phyloP scores from a whole-genome alignment of 2,329 filamentous ascomycete species.

The Aspergillus puulaauensis region DNA sequence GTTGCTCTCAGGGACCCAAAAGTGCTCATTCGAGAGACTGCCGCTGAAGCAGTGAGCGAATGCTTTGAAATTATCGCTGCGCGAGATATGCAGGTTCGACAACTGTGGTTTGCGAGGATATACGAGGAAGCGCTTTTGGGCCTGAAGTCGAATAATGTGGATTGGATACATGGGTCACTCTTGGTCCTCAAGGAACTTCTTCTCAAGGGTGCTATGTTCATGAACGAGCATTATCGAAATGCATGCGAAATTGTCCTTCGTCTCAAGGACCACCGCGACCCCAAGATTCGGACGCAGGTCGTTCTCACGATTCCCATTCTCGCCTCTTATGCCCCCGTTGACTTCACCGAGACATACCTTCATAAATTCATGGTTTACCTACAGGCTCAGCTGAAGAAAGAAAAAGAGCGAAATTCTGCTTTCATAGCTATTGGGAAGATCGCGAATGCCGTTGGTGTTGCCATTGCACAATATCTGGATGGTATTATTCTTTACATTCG shows the following conservation, averaged over 20 bases:
- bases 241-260: slow-evolving; percentile 90
- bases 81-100: slow-evolving; percentile 83
- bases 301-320: slow-evolving; percentile 89
- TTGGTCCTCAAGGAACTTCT: slow-evolving; percentile 90
- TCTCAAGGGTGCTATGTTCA: slow-evolving; percentile 96
- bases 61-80: slow-evolving; percentile 96
- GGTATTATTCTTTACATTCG: slow-evolving; percentile 90
- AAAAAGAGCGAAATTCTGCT: slow-evolving; percentile 89
- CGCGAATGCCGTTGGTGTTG: slow-evolving; percentile 91
- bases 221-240: slow-evolving; percentile 91
- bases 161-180: slow-evolving; percentile 90
- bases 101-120: slow-evolving; percentile 86
- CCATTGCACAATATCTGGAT: slow-evolving; percentile 92
- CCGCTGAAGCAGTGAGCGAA: slow-evolving; percentile 88
- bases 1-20: slow-evolving; percentile 86
- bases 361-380: slow-evolving; percentile 98
- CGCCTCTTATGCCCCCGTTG: slow-evolving; percentile 85
- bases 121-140: slow-evolving; percentile 81
- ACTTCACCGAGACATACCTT: slow-evolving; percentile 83
- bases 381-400: slow-evolving; percentile 88
- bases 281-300: slow-evolving; percentile 83
- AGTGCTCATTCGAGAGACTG: slow-evolving; percentile 86
- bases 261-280: slow-evolving; percentile 89
- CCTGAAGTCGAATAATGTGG: slow-evolving; percentile 75
- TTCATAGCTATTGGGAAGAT: slow-evolving; percentile 96